phyloP scores from a whole-genome alignment of 257 asterid species.

The Solanum paucissectum region DNA sequence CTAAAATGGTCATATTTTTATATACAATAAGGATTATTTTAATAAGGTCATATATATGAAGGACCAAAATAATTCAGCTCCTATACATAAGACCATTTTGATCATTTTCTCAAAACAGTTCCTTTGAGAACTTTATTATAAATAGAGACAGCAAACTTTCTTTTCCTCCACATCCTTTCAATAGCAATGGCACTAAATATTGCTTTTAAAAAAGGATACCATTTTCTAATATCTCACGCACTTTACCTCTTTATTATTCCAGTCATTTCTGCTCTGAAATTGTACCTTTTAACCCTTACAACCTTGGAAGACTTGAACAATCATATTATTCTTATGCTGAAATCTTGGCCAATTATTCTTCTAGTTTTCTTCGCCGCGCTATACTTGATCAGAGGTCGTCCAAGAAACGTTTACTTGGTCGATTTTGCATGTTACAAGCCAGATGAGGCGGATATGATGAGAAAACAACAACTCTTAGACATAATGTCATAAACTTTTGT shows the following conservation, averaged over 20 bases:
- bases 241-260: neutral
- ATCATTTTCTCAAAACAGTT: no score
- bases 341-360: neutral
- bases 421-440: conserved; percentile 13
- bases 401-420: conserved; percentile 2
- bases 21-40: no score
- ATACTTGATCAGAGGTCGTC: neutral
- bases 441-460: neutral
- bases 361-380: neutral
- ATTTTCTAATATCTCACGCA: neutral
- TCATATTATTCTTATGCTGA: neutral
- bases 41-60: no score
- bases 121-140: no score
- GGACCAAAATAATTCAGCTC: no score
- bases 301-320: neutral
- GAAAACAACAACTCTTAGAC: neutral
- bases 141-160: neutral
- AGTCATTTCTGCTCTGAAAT: neutral
- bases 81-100: no score
- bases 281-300: no score
- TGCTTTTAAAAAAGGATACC: neutral
- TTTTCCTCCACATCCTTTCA: neutral
- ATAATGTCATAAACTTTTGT: neutral
- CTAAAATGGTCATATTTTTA: no score
- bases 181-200: neutral